Percentiles rank a stretch among this genome's conserved stretches.
Conservation (phyloP, 176 grass and related monocot genomes). For the Luzula sylvatica region DNA sequence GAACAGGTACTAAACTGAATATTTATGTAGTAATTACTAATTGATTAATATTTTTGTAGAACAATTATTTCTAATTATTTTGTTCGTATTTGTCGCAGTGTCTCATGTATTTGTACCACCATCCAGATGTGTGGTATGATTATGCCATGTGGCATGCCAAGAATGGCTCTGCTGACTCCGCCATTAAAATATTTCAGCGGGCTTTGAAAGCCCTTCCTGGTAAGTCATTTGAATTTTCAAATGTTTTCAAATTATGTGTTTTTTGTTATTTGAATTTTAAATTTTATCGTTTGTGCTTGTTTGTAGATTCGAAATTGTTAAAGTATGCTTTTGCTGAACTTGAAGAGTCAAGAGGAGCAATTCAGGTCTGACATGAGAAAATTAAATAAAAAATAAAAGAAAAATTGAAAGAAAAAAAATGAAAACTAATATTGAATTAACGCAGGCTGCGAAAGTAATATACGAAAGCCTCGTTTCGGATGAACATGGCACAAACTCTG, state of each 20-base stretch:
- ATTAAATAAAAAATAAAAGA: too few species aligned
- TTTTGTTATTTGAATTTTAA: not conserved
- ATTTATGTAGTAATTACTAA: slow-evolving; percentile 13
- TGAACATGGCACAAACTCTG: slow-evolving; percentile 37
- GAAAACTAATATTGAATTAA: not conserved
- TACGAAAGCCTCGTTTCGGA: slow-evolving; percentile 72
- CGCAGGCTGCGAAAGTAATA: slow-evolving; percentile 77
- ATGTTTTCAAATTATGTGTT: not conserved
- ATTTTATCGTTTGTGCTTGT: slow-evolving; percentile 8
- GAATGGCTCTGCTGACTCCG: slow-evolving; percentile 64
- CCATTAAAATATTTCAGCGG: slow-evolving; percentile 90
- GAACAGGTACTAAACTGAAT: slow-evolving; percentile 58
- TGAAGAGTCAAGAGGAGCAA: slow-evolving; percentile 79
- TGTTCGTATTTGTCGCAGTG: slow-evolving; percentile 46
- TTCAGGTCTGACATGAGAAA: slow-evolving; percentile 39
- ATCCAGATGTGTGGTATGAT: slow-evolving; percentile 98
- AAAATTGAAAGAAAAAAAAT: too few species aligned
- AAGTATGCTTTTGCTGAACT: slow-evolving; percentile 92
- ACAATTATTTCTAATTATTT: not conserved
- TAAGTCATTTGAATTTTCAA: slow-evolving; percentile 33
- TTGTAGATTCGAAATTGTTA: slow-evolving; percentile 77
- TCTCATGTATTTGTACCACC: slow-evolving; percentile 97
- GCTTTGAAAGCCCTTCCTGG: slow-evolving; percentile 93
- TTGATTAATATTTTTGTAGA: slow-evolving; percentile 2
- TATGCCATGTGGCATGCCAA: slow-evolving; percentile 80